Conservation (phyloP, 371 early-diverging fungal genomes). For the Rhizopus microsporus region DNA sequence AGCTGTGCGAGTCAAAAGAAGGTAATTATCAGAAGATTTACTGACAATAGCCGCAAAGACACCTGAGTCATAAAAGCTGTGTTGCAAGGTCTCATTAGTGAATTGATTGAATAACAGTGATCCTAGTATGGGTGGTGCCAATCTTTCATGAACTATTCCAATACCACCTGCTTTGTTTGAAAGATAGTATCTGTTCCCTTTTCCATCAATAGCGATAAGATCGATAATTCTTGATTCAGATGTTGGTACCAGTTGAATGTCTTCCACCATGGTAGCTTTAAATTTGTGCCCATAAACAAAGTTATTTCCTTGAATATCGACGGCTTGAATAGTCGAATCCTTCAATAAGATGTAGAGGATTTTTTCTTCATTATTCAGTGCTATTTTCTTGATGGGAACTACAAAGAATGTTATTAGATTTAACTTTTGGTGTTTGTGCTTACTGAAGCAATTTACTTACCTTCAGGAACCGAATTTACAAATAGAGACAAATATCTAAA, state of each 20-base stretch:
- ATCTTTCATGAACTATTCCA: slow-evolving; percentile 3
- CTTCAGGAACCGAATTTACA: slow-evolving; percentile 15
- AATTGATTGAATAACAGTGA: slow-evolving; percentile 16
- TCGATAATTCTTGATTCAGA: slow-evolving; percentile 7
- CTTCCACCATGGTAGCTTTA: slow-evolving; percentile 6
- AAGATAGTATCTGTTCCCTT: slow-evolving; percentile 17
- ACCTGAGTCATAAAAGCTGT: slow-evolving; percentile 10
- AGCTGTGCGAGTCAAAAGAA: slow-evolving; percentile 6
- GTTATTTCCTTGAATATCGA: slow-evolving; percentile 7
- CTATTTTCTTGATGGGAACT: slow-evolving; percentile 6
- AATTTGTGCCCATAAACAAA: slow-evolving; percentile 4
- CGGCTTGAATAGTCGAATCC: slow-evolving; percentile 20
- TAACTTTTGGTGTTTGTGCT: no score
- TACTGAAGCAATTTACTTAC: not conserved
- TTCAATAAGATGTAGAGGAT: slow-evolving; percentile 4
- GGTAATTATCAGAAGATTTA: slow-evolving; percentile 16
- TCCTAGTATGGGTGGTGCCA: slow-evolving; percentile 18
- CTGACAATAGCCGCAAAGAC: slow-evolving; percentile 11
- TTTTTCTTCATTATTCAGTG: slow-evolving; percentile 5
- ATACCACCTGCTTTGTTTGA: not conserved
- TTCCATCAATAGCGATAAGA: slow-evolving; percentile 19
- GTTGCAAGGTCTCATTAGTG: slow-evolving; percentile 4
- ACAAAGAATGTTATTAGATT: not conserved
- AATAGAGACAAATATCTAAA: slow-evolving; percentile 11
- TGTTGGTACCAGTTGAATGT: slow-evolving; percentile 12